phyloP scores from a whole-genome alignment of 139 green algal species.

The Zygnema cylindricum region DNA sequence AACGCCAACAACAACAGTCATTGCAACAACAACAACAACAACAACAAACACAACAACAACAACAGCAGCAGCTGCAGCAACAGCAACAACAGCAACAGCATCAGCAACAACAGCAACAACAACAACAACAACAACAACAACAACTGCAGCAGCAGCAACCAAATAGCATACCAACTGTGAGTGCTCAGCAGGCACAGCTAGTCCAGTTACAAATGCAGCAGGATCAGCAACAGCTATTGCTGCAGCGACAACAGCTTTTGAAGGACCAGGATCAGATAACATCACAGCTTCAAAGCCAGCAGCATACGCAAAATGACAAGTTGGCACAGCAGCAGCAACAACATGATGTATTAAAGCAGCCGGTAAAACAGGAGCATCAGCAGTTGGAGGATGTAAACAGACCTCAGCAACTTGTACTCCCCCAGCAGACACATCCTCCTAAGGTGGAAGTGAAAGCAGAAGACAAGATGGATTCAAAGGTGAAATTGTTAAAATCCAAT shows the following conservation, averaged over 20 bases:
- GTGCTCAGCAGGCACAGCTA: neutral
- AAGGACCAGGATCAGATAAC: conserved; percentile 7
- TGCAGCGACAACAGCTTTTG: conserved; percentile 33
- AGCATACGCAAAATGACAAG: conserved; percentile 8
- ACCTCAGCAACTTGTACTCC: neutral
- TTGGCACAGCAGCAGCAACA: conserved; percentile 28
- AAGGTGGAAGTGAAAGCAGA: neutral
- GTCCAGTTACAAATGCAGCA: conserved; percentile 24
- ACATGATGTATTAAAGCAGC: neutral
- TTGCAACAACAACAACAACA: conserved; percentile 38
- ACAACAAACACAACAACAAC: conserved; percentile 7
- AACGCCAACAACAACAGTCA: too few relatives aligned
- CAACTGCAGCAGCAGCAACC: conserved; percentile 20
- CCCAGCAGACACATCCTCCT: conserved; percentile 1
- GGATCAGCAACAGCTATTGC: conserved; percentile 12
- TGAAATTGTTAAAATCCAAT: neutral
- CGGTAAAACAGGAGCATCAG: neutral
- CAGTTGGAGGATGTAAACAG: neutral
- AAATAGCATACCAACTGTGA: neutral
- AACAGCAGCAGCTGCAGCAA: conserved; percentile 22
- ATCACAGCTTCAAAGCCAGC: conserved; percentile 16
- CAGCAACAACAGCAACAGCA: conserved; percentile 30
- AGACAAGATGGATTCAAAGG: neutral
- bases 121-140: conserved; percentile 23
- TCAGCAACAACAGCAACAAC: conserved; percentile 32